Conservation (phyloP, 192 early-diverging fungal species). For the Coemansia sp. region DNA sequence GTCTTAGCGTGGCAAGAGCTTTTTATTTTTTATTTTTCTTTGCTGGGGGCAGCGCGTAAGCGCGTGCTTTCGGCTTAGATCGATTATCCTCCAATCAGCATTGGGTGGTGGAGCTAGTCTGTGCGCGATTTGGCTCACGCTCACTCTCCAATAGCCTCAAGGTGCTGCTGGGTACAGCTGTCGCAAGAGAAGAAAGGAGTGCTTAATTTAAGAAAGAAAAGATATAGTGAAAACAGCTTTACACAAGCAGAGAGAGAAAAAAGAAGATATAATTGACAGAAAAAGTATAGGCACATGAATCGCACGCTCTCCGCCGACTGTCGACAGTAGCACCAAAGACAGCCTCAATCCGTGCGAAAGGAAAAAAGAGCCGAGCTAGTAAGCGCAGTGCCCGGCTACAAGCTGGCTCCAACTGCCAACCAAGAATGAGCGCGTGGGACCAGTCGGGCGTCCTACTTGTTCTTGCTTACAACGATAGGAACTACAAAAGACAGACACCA, state of each 20-base stretch:
- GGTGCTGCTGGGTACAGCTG: not conserved
- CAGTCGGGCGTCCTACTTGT: not conserved
- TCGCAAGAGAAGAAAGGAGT: not conserved
- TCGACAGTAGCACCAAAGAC: not conserved
- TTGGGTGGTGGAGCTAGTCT: not conserved
- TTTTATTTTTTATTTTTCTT: conserved; percentile 10
- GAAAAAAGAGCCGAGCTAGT: not conserved
- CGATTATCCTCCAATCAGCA: not conserved
- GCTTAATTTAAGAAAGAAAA: conserved; percentile 3
- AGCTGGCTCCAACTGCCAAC: no score
- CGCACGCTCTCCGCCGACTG: not conserved
- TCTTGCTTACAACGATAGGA: conserved; percentile 29
- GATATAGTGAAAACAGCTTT: not conserved
- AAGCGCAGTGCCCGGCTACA: not conserved
- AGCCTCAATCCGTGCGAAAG: not conserved
- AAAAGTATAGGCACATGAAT: conserved; percentile 6
- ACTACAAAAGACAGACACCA: conserved; percentile 11
- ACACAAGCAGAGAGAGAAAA: not conserved
- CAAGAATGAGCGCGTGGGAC: not conserved
- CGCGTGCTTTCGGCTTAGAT: not conserved
- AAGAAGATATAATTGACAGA: not conserved
- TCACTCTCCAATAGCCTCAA: no score
- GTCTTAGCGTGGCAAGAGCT: no score
- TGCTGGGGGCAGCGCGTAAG: conserved; percentile 6
- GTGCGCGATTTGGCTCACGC: not conserved